Conservation (phyloP, 2,329 filamentous ascomycete genomes). For the Penicillium sp. region DNA sequence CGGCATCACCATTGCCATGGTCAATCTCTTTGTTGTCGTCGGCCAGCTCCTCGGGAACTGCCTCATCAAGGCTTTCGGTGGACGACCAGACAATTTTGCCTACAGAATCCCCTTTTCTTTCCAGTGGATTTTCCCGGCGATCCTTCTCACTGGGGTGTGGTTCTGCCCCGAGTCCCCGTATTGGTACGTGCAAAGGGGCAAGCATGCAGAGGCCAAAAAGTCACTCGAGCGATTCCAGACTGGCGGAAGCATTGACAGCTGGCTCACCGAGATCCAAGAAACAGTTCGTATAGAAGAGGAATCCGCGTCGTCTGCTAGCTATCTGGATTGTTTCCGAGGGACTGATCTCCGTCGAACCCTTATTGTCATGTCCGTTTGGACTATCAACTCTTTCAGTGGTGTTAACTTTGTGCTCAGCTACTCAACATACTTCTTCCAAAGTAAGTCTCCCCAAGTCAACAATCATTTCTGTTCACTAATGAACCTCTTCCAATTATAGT, state of each 20-base stretch:
- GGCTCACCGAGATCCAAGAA: constrained; percentile 8
- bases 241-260: constrained; percentile 1
- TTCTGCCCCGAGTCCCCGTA: constrained; percentile 8
- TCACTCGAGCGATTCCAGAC: constrained; percentile 3
- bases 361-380: constrained; percentile 5
- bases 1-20: constrained; percentile 7
- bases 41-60: constrained; percentile 5
- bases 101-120: constrained; percentile 8
- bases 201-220: neutral
- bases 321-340: constrained; percentile 11
- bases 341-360: constrained; percentile 6
- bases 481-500: neutral
- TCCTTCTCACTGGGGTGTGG: neutral
- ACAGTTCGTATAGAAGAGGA: constrained; percentile 9
- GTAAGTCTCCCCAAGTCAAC: neutral
- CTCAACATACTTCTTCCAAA: constrained; percentile 9
- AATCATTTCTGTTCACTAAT: neutral
- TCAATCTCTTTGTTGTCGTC: constrained; percentile 6
- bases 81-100: neutral
- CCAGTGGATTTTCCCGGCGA: constrained; percentile 5
- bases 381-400: constrained; percentile 9
- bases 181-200: constrained; percentile 5
- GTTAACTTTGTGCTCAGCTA: constrained; percentile 9
- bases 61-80: constrained; percentile 4
- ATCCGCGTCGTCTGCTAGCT: neutral